phyloP scores from a whole-genome alignment of 164 flowering plant species.

The Magnolia officinalis region DNA sequence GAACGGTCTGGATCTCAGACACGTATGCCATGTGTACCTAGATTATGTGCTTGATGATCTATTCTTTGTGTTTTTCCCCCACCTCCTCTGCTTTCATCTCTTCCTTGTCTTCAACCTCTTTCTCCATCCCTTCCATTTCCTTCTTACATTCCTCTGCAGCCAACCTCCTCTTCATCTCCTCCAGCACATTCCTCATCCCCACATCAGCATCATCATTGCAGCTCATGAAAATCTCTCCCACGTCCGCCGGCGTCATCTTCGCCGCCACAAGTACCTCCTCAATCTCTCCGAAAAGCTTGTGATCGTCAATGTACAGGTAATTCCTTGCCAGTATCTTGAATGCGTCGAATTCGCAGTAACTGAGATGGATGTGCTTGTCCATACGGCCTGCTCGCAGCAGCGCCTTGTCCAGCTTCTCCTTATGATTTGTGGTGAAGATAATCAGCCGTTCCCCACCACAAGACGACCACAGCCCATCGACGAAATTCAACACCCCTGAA shows the following conservation, averaged over 20 bases:
- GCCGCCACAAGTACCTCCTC: conserved; percentile 14
- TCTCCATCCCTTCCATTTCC: conserved; percentile 6
- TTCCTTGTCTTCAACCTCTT: background rate
- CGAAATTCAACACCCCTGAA: background rate
- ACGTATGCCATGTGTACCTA: too few species aligned
- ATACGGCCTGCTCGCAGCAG: conserved; percentile 29
- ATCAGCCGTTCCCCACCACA: conserved; percentile 33
- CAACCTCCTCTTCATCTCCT: conserved; percentile 17
- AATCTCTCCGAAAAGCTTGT: conserved; percentile 16
- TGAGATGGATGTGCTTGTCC: conserved; percentile 32
- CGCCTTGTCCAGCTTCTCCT: conserved; percentile 32
- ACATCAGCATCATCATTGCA: conserved; percentile 13
- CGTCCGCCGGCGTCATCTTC: conserved; percentile 28
- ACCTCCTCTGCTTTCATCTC: background rate
- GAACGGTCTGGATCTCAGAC: too few species aligned
- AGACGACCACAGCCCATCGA: conserved; percentile 35
- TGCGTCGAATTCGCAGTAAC: conserved; percentile 20
- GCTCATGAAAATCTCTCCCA: conserved; percentile 24
- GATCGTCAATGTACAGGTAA: conserved; percentile 21
- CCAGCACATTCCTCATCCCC: conserved; percentile 24
- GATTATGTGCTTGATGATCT: background rate
- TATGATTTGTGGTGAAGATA: conserved; percentile 32
- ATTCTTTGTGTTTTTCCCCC: background rate
- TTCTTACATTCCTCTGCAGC: background rate
- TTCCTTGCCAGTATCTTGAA: conserved; percentile 24